A percentile compares a stretch with the other conserved stretches of the same genome.
These are phyloP conservation scores for Phylloboletellus chloephorus DNA, from an alignment of 1,284 basidiomycete genomes.

Conservation along the genomic window DNA sequence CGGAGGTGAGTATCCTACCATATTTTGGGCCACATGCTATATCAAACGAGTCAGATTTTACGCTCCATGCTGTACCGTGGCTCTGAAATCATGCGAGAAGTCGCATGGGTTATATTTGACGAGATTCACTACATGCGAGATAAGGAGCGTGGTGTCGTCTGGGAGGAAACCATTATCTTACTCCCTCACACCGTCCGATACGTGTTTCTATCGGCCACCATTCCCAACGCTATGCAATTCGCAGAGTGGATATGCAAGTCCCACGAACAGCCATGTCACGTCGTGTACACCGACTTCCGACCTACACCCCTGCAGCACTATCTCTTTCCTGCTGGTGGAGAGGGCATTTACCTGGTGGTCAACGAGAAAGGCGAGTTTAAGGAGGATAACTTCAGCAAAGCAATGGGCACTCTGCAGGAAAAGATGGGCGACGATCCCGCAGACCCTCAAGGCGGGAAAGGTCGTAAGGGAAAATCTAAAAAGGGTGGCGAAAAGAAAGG, in stretches of 20 bases:
- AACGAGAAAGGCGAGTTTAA: conserved; percentile 96
- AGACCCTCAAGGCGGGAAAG: conserved; percentile 75
- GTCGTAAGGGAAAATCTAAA: conserved; percentile 83
- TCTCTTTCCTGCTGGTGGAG: conserved; percentile 93
- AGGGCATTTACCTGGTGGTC: conserved; percentile 96
- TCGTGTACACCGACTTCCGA: conserved; percentile 98
- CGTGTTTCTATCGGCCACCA: conserved; percentile 99
- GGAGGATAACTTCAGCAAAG: conserved; percentile 97
- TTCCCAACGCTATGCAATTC: conserved; percentile 99
- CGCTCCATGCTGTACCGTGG: conserved; percentile 99
- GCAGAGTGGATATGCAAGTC: conserved; percentile 98
- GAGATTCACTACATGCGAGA: conserved; percentile 99
- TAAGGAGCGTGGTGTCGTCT: conserved; percentile 85
- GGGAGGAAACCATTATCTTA: conserved; percentile 94
- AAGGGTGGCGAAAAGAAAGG: conserved; percentile 93
- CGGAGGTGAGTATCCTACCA: conserved; percentile 63
- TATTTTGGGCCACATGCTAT: not conserved
- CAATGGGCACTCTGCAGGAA: conserved; percentile 91
- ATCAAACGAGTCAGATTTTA: conserved; percentile 66
- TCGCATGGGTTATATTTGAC: conserved; percentile 99
- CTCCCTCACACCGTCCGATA: conserved; percentile 95
- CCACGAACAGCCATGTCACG: conserved; percentile 97
- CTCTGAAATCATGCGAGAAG: conserved; percentile 99
- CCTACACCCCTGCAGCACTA: conserved; percentile 98
- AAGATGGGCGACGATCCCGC: conserved; percentile 90